Evolutionary conservation across 225 moss, liverwort and hornwort species (phyloP).

Genomic region (Rhytidiadelphus loreus): DNA sequence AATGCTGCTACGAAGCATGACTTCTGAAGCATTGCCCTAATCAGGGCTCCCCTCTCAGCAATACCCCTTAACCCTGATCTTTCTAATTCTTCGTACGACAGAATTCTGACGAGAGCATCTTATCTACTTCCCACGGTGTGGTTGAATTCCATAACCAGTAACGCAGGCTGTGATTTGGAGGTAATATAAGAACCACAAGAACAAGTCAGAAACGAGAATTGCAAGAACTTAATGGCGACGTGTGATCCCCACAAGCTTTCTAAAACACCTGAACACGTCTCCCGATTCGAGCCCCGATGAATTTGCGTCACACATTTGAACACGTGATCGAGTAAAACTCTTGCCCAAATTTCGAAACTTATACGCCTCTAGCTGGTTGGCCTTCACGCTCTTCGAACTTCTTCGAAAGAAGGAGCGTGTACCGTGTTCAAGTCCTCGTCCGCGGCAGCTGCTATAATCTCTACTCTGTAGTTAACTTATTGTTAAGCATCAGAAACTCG

Average conservation of each 20-base stretch:
- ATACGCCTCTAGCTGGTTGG: neutral
- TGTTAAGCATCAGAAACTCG: neutral
- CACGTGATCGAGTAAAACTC: neutral
- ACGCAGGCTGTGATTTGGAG: neutral
- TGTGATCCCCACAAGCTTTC: neutral
- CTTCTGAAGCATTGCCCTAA: neutral
- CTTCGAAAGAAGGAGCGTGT: neutral
- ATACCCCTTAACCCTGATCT: neutral
- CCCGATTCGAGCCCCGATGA: neutral
- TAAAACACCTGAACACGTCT: neutral
- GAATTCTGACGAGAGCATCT: neutral
- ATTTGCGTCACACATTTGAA: neutral
- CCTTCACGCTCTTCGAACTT: neutral
- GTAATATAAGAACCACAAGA: neutral
- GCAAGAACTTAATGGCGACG: neutral
- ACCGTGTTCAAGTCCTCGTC: neutral
- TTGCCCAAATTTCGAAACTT: neutral
- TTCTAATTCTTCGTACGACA: neutral
- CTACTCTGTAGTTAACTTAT: neutral
- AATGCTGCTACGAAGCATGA: neutral
- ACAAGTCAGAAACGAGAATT: neutral
- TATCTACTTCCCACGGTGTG: neutral
- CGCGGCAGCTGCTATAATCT: neutral
- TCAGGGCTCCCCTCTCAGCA: neutral
- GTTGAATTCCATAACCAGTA: neutral